Evolutionary conservation across 345 rosid genomes (phyloP).

Genomic region (Euphorbia tirucalli): DNA sequence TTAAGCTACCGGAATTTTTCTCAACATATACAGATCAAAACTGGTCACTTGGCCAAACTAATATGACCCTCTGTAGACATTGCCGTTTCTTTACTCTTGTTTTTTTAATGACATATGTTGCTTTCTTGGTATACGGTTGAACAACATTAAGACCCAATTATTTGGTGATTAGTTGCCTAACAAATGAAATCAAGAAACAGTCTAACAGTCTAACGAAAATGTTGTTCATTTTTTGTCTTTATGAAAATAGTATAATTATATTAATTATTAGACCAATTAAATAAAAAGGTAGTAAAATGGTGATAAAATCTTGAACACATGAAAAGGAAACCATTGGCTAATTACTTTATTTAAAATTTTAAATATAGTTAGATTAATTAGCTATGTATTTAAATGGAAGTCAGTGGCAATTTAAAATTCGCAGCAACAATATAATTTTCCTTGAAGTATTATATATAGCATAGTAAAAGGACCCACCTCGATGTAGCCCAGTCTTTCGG

Average conservation of each 20-base stretch:
- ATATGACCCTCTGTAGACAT: not conserved
- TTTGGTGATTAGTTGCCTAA: conserved; percentile 34
- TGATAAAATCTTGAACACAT: not conserved
- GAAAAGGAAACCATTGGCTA: conserved; percentile 4
- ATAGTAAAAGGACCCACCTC: conserved; percentile 56
- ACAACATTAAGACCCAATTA: conserved; percentile 30
- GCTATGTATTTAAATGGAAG: not conserved
- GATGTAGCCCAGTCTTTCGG: conserved; percentile 93
- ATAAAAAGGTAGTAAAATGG: conserved; percentile 11
- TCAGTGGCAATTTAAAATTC: not conserved
- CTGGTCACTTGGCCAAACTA: conserved; percentile 12
- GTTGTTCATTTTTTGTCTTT: not conserved
- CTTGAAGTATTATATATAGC: not conserved
- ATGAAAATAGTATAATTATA: not conserved
- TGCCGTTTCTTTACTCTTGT: not conserved
- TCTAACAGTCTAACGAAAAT: conserved; percentile 10
- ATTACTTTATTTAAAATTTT: not conserved
- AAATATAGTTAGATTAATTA: not conserved
- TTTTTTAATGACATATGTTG: not conserved
- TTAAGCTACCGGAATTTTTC: conserved; percentile 29
- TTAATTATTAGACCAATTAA: not conserved
- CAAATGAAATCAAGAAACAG: conserved; percentile 24
- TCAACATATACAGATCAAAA: conserved; percentile 6
- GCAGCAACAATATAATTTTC: not conserved
- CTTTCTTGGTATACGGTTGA: conserved; percentile 40